Evolutionary conservation across 1,284 basidiomycete species (phyloP).

Genomic region (Austropuccinia psidii): DNA sequence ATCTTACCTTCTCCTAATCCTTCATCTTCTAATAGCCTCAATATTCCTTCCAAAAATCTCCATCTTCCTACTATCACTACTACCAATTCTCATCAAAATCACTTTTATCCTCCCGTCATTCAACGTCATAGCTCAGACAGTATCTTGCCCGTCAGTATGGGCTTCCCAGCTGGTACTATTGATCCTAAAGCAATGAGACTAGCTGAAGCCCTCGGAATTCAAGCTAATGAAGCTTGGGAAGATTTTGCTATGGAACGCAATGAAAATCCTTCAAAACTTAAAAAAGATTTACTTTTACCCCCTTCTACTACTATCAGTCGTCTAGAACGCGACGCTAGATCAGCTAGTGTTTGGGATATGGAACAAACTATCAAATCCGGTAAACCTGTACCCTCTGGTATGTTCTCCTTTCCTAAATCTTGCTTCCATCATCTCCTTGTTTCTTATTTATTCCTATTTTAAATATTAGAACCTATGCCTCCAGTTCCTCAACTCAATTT

Average conservation of each 20-base stretch:
- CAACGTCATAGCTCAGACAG: not conserved
- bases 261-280: conserved; percentile 44
- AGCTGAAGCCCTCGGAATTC: conserved; percentile 66
- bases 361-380: conserved; percentile 36
- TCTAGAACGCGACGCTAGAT: conserved; percentile 16
- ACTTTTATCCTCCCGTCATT: conserved; percentile 10
- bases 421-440: conserved; percentile 42
- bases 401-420: not conserved
- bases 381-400: conserved; percentile 35
- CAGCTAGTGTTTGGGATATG: conserved; percentile 39
- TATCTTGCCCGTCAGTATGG: conserved; percentile 20
- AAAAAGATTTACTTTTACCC: conserved; percentile 40
- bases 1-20: conserved; percentile 50
- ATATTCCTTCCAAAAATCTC: no score
- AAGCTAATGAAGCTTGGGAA: conserved; percentile 75
- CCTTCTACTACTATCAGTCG: conserved; percentile 46
- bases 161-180: conserved; percentile 27
- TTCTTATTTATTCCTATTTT: not conserved
- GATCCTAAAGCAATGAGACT: conserved; percentile 45
- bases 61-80: conserved; percentile 32
- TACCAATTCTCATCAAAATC: not conserved
- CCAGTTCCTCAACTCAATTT: not conserved
- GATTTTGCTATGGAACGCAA: conserved; percentile 63
- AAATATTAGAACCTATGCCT: not conserved
- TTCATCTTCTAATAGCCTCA: conserved; percentile 48